Conservation (phyloP, 345 rosid genomes). For the Excoecaria agallocha region DNA sequence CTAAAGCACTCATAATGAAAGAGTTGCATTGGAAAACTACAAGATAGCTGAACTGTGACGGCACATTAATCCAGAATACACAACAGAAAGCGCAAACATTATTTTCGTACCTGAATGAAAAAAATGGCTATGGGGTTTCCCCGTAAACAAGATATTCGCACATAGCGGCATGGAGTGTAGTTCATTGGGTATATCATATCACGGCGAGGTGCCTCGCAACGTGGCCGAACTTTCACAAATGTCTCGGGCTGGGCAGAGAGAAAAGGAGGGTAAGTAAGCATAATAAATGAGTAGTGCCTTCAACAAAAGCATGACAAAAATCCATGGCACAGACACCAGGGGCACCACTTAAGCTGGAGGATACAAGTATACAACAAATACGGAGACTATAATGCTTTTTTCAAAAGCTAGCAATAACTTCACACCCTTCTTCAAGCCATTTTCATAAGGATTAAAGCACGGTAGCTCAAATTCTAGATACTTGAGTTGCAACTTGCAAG, state of each 20-base stretch:
- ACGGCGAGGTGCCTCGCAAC: constrained; percentile 91
- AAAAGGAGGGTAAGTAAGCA: constrained; percentile 16
- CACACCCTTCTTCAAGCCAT: neutral
- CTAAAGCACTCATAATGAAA: neutral
- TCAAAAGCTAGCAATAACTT: neutral
- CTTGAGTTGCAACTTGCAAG: neutral
- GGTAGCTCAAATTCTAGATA: neutral
- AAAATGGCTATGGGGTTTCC: constrained; percentile 87
- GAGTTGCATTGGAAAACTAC: neutral
- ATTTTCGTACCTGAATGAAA: constrained; percentile 65
- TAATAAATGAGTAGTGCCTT: neutral
- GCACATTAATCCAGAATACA: neutral
- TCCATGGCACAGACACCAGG: neutral
- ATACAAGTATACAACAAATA: neutral
- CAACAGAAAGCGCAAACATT: constrained; percentile 2
- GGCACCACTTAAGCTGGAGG: neutral
- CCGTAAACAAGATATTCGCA: constrained; percentile 76
- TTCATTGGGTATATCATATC: constrained; percentile 76
- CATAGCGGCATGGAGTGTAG: constrained; percentile 78
- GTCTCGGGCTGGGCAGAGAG: constrained; percentile 63
- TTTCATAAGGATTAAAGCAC: neutral
- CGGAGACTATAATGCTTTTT: neutral
- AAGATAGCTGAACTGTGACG: neutral
- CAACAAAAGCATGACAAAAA: neutral
- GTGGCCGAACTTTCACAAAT: constrained; percentile 75